Evolutionary conservation across 768 basidiomycete genomes (phyloP).

Genomic region (Saitozyma sp.): DNA sequence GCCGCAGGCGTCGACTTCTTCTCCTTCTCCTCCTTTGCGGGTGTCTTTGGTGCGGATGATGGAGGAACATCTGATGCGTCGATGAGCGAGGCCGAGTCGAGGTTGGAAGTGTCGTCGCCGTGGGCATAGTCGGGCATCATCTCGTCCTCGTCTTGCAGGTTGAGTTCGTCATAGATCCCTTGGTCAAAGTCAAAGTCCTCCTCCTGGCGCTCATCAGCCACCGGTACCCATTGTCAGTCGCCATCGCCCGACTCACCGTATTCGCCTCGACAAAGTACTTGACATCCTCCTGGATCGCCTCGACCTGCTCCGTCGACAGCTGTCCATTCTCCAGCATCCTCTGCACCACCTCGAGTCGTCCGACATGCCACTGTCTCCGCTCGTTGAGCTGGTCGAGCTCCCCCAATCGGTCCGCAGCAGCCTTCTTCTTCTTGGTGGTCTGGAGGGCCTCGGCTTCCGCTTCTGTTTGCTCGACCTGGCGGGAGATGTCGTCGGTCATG

Average conservation of each 20-base stretch:
- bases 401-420: constrained; percentile 69
- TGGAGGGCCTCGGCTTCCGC: constrained; percentile 89
- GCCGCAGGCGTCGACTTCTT: constrained; percentile 33
- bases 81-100: constrained; percentile 67
- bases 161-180: constrained; percentile 96
- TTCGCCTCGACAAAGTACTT: constrained; percentile 95
- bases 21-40: constrained; percentile 34
- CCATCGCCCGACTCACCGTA: constrained; percentile 64
- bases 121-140: constrained; percentile 68
- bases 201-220: constrained; percentile 61
- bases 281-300: constrained; percentile 86
- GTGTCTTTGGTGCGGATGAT: constrained; percentile 32
- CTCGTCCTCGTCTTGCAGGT: constrained; percentile 92
- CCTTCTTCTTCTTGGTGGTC: constrained; percentile 70
- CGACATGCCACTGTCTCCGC: constrained; percentile 91
- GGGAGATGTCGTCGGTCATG: constrained; percentile 84
- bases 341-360: constrained; percentile 85
- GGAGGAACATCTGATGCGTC: constrained; percentile 37
- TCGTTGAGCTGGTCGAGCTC: constrained; percentile 88
- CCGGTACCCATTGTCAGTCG: not conserved
- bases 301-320: constrained; percentile 74
- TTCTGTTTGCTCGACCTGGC: constrained; percentile 91
- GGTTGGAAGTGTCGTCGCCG: constrained; percentile 68
- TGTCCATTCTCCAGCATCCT: constrained; percentile 92
- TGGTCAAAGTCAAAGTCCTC: constrained; percentile 97